These are phyloP conservation scores for Daldinia grandis DNA, from an alignment of 495 filamentous ascomycete species.

Conservation along the genomic window DNA sequence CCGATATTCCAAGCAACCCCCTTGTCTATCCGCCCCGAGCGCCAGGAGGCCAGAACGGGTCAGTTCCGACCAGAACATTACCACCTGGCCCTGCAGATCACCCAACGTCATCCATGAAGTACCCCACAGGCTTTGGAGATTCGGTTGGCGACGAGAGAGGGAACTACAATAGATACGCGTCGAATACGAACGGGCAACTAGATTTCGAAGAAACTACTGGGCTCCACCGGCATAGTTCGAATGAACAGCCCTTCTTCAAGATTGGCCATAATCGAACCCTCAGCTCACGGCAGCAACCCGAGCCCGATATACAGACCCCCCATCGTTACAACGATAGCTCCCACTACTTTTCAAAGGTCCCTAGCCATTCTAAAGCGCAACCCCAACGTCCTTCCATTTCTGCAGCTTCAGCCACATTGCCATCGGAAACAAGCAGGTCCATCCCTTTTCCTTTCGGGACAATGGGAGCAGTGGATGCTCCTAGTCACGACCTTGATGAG, in stretches of 20 bases:
- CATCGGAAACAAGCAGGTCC: conserved; percentile 28
- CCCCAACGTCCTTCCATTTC: conserved; percentile 39
- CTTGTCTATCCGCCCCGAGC: conserved; percentile 21
- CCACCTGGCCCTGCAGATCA: conserved; percentile 34
- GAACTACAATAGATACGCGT: conserved; percentile 14
- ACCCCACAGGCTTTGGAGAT: conserved; percentile 23
- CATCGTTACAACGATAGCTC: conserved; percentile 27
- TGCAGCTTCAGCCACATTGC: conserved; percentile 15
- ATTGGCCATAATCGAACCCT: conserved; percentile 34
- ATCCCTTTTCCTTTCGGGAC: conserved; percentile 20
- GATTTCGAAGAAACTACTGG: conserved; percentile 20
- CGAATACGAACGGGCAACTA: conserved; percentile 23
- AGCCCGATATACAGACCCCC: conserved; percentile 19
- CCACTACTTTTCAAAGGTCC: conserved; percentile 24
- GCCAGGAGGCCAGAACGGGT: conserved; percentile 25
- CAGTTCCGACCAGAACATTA: conserved; percentile 24
- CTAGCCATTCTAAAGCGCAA: conserved; percentile 16
- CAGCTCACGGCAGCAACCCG: conserved; percentile 29
- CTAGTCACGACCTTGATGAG: conserved; percentile 32
- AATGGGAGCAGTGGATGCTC: conserved; percentile 14
- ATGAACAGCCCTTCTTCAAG: conserved; percentile 27
- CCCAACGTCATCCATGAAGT: conserved; percentile 20
- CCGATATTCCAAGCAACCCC: conserved; percentile 19
- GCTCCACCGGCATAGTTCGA: conserved; percentile 39
- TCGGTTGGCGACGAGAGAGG: conserved; percentile 24